Evolutionary conservation across 768 basidiomycete species (phyloP), one percentile per base, ranked within the genome.

Genomic region (Termitomyces titanicus): DNA sequence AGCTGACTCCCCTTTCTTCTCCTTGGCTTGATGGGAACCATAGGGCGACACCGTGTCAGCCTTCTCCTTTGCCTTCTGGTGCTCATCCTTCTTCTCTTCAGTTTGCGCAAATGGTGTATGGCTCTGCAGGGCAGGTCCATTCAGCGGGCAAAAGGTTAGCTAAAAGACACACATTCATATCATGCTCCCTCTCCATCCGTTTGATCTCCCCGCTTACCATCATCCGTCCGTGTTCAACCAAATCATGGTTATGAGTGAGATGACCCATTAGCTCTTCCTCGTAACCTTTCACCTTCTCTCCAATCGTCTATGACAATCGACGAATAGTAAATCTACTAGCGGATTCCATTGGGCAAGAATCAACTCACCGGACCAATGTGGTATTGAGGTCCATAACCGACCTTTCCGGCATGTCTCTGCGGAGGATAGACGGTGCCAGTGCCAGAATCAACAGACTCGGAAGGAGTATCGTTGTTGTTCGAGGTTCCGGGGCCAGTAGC

Each of bases 351-450:
- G 10, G 40, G 9, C 6, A 8, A 37, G 6, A 34, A 4, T 13
- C 7, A 9, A 18, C 73, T 40, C 57, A 78, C 76, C 15, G 76
- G 64, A 15, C 64, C 64, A 20, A 60, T 34, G 29, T 66, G 59
- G 49, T 70, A 79, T 27, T 75, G 71, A 1, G 78, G 79, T 1
- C 79, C 79, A 44, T 69, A 71, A 0, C 79, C 78, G 9, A 79
- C 75, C 24, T 64, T 64, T 2, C 78, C 78, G 2, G 77, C 74
- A 44, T 80, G 79, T 17, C 53, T 66, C 61, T 79, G 77, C 37
- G 72, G 70, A 9, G 78, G 78, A 46, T 76, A 73, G 13, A 48
- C 40, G 24, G 45, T 12, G 20, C 56, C 43, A 44, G 46, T 11
- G 51, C 47, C 52, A 31, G 35, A 6, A 38, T 49, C 35, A 18